Evolutionary conservation across 2,329 filamentous ascomycete species (phyloP).

Genomic region (Phaeosphaeriaceae sp.): DNA sequence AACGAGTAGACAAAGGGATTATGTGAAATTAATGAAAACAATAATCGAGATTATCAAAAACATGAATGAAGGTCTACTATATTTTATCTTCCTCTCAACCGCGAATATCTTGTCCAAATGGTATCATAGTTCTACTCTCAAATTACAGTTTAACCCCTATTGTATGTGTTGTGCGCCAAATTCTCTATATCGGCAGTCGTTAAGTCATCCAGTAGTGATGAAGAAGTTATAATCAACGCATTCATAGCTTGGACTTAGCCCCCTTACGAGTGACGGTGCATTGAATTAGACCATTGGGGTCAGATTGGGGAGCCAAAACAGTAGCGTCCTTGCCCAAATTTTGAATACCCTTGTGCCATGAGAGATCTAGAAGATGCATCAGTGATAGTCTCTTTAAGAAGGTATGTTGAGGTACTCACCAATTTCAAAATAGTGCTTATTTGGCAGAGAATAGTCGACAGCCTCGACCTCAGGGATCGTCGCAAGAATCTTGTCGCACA

Average conservation of each 20-base stretch:
- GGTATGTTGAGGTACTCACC: conserved; percentile 60
- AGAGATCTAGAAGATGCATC: conserved; percentile 68
- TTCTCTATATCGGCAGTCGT: conserved; percentile 22
- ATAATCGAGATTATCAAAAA: too few relatives aligned
- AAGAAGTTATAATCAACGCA: not conserved
- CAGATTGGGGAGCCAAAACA: conserved; percentile 90
- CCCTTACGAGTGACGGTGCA: conserved; percentile 77
- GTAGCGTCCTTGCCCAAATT: conserved; percentile 96
- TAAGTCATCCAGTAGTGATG: conserved; percentile 13
- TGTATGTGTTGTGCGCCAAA: conserved; percentile 12
- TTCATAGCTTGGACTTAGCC: conserved; percentile 51
- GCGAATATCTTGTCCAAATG: conserved; percentile 14
- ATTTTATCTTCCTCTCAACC: conserved; percentile 16
- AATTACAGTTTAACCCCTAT: conserved; percentile 16
- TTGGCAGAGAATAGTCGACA: conserved; percentile 85
- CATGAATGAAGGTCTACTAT: too few relatives aligned
- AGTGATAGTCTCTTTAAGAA: conserved; percentile 1
- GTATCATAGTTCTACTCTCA: conserved; percentile 40
- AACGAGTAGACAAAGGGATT: too few relatives aligned
- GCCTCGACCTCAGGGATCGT: conserved; percentile 72
- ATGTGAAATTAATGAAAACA: too few relatives aligned
- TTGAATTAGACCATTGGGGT: conserved; percentile 94
- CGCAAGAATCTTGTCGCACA: conserved; percentile 85
- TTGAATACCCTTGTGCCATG: conserved; percentile 94
- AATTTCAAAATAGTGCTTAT: conserved; percentile 99